These are phyloP conservation scores for Epichloe bromicola DNA, from an alignment of 2,329 filamentous ascomycete genomes.

Conservation along the genomic window DNA sequence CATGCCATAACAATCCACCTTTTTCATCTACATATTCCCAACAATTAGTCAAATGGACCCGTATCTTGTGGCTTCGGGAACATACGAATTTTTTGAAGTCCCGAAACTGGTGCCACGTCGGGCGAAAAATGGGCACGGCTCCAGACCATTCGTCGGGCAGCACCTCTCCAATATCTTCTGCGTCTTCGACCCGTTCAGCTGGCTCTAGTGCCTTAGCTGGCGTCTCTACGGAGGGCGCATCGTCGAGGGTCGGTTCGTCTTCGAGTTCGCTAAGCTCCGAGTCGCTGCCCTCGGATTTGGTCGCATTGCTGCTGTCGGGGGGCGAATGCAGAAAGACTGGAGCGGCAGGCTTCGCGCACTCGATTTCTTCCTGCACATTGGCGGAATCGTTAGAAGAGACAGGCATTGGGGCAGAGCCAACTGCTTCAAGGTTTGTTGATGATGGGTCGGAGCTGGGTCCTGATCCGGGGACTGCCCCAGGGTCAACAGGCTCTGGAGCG, in stretches of 20 bases:
- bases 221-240: slow-evolving; percentile 13
- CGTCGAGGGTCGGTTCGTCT: slow-evolving; percentile 32
- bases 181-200: slow-evolving; percentile 13
- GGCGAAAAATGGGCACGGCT: slow-evolving; percentile 85
- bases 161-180: slow-evolving; percentile 62
- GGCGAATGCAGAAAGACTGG: slow-evolving; percentile 45
- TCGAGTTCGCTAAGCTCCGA: slow-evolving; percentile 56
- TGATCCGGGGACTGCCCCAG: slow-evolving; percentile 5
- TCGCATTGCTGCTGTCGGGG: slow-evolving; percentile 48
- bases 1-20: slow-evolving; percentile 92
- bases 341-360: slow-evolving; percentile 22
- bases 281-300: slow-evolving; percentile 46
- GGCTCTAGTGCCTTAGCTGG: slow-evolving; percentile 13
- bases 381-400: slow-evolving; percentile 14
- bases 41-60: slow-evolving; percentile 14
- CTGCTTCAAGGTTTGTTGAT: slow-evolving; percentile 3
- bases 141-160: slow-evolving; percentile 83
- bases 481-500: slow-evolving; percentile 26
- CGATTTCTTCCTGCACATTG: slow-evolving; percentile 16
- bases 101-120: slow-evolving; percentile 87
- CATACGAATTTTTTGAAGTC: slow-evolving; percentile 83
- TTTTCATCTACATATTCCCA: slow-evolving; percentile 44
- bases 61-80: slow-evolving; percentile 8
- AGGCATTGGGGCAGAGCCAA: slow-evolving; percentile 8
- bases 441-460: slow-evolving; percentile 15